Evolutionary conservation across 2,329 filamentous ascomycete species (phyloP).

Genomic region (Microdochium nivale): DNA sequence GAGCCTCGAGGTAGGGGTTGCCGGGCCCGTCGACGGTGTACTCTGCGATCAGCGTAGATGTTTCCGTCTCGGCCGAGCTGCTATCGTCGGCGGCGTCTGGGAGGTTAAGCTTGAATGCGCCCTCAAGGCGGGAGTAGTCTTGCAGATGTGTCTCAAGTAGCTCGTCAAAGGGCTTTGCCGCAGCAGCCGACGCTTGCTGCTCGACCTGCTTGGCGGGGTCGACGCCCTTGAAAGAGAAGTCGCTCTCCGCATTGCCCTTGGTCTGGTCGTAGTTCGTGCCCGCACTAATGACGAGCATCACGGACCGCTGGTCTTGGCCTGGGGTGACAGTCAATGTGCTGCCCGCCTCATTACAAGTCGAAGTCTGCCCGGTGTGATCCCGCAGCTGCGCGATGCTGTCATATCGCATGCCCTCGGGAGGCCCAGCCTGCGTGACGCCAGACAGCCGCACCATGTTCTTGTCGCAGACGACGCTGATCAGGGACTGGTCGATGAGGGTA

Average conservation of each 20-base stretch:
- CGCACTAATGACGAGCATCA: constrained; percentile 32
- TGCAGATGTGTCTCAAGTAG: constrained; percentile 26
- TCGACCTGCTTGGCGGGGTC: constrained; percentile 33
- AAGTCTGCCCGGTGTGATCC: constrained; percentile 3
- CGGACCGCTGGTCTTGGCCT: constrained; percentile 8
- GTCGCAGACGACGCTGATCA: constrained; percentile 22
- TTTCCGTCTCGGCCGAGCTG: constrained; percentile 28
- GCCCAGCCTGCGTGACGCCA: constrained; percentile 28
- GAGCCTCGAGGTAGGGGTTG: constrained; percentile 42
- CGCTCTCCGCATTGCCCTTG: constrained; percentile 31
- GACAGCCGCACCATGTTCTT: constrained; percentile 19
- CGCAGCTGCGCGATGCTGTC: constrained; percentile 25
- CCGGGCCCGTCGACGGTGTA: constrained; percentile 23
- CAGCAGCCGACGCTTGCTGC: constrained; percentile 20
- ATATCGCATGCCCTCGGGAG: constrained; percentile 34
- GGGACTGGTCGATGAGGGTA: constrained; percentile 16
- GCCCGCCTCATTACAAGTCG: constrained; percentile 7
- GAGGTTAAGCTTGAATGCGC: constrained; percentile 31
- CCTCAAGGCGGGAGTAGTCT: constrained; percentile 30
- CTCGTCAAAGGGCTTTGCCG: constrained; percentile 17
- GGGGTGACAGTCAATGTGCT: constrained; percentile 19
- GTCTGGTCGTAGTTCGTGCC: constrained; percentile 41
- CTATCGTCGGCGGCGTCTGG: constrained; percentile 26
- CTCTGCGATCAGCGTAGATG: constrained; percentile 19
- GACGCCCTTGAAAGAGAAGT: constrained; percentile 38